Evolutionary conservation across 164 flowering plant species (phyloP).

Genomic region (Brasenia schreberi): DNA sequence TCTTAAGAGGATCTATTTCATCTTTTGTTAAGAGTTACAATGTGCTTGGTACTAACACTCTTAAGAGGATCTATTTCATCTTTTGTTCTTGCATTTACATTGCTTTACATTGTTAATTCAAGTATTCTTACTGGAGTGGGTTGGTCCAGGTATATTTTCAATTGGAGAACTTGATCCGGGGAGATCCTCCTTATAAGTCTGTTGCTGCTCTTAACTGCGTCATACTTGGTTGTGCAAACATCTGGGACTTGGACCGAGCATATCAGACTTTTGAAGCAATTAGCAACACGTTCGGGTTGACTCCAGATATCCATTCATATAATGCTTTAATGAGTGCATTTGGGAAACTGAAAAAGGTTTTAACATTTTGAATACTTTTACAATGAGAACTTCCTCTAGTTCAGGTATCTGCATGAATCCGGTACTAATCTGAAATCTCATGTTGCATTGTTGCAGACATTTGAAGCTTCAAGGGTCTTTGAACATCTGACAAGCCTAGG

Average conservation of each 20-base stretch:
- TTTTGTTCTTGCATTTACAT: background rate
- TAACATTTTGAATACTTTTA: background rate
- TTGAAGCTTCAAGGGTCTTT: slow-evolving; percentile 76
- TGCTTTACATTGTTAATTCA: slow-evolving; percentile 2
- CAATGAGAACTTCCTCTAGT: too few species aligned
- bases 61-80: too few species aligned
- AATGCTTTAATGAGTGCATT: slow-evolving; percentile 86
- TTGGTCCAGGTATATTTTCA: slow-evolving; percentile 73
- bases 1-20: too few species aligned
- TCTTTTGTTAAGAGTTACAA: too few species aligned
- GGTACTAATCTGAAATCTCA: background rate
- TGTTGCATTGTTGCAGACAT: slow-evolving; percentile 33
- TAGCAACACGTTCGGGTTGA: slow-evolving; percentile 47
- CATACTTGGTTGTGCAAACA: slow-evolving; percentile 87
- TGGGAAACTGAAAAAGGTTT: slow-evolving; percentile 83
- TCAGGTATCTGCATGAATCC: too few species aligned
- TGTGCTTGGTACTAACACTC: too few species aligned
- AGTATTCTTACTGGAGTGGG: slow-evolving; percentile 1
- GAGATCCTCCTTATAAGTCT: slow-evolving; percentile 84
- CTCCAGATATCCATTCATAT: slow-evolving; percentile 77
- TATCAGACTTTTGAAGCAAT: slow-evolving; percentile 92
- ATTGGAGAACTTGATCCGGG: slow-evolving; percentile 78
- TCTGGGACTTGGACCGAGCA: slow-evolving; percentile 93
- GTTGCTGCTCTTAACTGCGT: slow-evolving; percentile 91
- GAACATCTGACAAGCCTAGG: slow-evolving; percentile 69